Base-by-base conservation (phyloP, 805 yeast species). In the Hanseniaspora thailandica region DNA sequence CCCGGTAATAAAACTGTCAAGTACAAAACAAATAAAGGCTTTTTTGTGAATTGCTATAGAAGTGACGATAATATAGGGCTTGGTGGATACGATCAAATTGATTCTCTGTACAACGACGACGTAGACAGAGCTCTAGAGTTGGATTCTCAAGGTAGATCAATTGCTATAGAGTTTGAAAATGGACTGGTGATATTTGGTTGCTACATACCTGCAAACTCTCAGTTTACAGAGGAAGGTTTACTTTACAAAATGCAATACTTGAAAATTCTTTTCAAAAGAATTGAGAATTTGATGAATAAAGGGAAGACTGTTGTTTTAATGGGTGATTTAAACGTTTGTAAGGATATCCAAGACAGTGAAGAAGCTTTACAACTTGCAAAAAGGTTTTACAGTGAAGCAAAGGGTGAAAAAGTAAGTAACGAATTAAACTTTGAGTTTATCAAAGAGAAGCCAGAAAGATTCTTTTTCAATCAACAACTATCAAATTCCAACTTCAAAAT, bases 121-220 rank as follows among this genome's bases (percentile, higher is more conserved):
- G 62, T 63, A 17, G 69, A 67, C 3, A 67, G 66, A 4, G 76
- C 71, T 0, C 55, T 70, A 15, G 66, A 69, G 5, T 59, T 93
- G 0, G 98, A 90, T 62, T 62, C 76, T n/a, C 93, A 93, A 64
- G 97, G 97, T 1, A 71, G 98, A 43, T 77, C 86, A 55, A 74
- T 88, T 2, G 74, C 86, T 5, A 67, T 89, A 0, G 97, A 93
- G 61, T 62, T 89, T 23, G 77, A 81, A 1, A 74, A 72, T 57
- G 76, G 79, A 51, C 61, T 79, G 0, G 85, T 85, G 3, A 64
- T 85, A 0, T 76, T 85, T 44, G 71, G 81, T 0, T 73, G 82
- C 4, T 90, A 90, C 62, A 90, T 97, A 63, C 97, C 97, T 0
- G 97, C 97, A 1, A 86, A 87, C 63, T 86, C 97, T 0, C 71